These are phyloP conservation scores for Chimonanthus salicifolius DNA, from an alignment of 164 flowering plant species.

Conservation along the genomic window DNA sequence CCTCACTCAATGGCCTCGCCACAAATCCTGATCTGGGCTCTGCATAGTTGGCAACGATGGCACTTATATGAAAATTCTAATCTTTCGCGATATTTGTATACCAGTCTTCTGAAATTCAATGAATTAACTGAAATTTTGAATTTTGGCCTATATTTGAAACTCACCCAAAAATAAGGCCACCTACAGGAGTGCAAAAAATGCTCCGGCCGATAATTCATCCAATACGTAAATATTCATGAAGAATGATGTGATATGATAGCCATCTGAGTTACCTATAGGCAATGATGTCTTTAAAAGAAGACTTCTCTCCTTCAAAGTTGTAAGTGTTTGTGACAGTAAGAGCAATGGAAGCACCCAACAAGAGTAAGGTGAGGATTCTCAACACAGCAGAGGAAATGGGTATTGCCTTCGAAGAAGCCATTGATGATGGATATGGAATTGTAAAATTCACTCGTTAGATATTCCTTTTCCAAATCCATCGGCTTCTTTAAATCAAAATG, in stretches of 20 bases:
- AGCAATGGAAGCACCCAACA: constrained; percentile 14
- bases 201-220: too few relatives aligned
- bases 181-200: not conserved
- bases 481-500: not conserved
- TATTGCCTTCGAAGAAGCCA: constrained; percentile 10
- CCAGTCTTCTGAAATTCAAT: not conserved
- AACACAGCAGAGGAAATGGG: not conserved
- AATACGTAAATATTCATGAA: not conserved
- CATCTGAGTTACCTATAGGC: constrained; percentile 17
- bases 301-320: constrained; percentile 10
- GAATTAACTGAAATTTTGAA: not conserved
- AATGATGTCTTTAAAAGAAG: constrained; percentile 20
- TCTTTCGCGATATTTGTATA: not conserved
- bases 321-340: constrained; percentile 13
- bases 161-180: not conserved
- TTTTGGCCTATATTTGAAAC: not conserved
- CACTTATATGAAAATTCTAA: not conserved
- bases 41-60: too few relatives aligned
- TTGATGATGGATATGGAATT: not conserved
- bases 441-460: too few relatives aligned
- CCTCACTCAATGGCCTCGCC: too few relatives aligned
- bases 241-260: not conserved
- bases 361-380: constrained; percentile 12
- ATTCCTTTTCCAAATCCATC: too few relatives aligned
- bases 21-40: too few relatives aligned